phyloP scores from a whole-genome alignment of 768 basidiomycete species.

The Pleurotus eryngii region DNA sequence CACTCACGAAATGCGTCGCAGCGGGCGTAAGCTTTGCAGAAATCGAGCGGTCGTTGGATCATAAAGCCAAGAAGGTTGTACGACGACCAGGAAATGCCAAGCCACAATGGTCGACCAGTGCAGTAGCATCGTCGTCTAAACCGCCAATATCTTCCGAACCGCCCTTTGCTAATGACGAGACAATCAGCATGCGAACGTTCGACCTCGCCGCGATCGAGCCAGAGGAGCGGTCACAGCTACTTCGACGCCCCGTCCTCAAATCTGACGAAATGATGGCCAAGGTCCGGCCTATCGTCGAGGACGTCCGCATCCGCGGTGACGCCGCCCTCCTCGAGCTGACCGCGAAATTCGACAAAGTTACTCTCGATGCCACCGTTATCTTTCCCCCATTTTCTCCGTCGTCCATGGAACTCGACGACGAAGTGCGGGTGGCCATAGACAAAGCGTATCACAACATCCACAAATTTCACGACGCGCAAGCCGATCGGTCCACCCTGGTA shows the following conservation, averaged over 20 bases:
- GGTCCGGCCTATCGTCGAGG: slow-evolving; percentile 91
- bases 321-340: slow-evolving; percentile 83
- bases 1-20: slow-evolving; percentile 78
- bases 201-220: slow-evolving; percentile 48
- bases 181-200: slow-evolving; percentile 78
- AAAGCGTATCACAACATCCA: slow-evolving; percentile 87
- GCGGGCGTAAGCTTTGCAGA: slow-evolving; percentile 81
- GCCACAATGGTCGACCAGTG: slow-evolving; percentile 59
- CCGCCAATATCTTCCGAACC: slow-evolving; percentile 16
- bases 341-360: slow-evolving; percentile 87
- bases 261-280: slow-evolving; percentile 87
- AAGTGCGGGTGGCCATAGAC: slow-evolving; percentile 81
- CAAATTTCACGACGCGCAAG: slow-evolving; percentile 89
- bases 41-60: slow-evolving; percentile 79
- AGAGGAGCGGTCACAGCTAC: slow-evolving; percentile 61
- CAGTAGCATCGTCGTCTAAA: slow-evolving; percentile 26
- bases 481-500: slow-evolving; percentile 57
- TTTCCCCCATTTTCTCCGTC: slow-evolving; percentile 76
- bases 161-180: slow-evolving; percentile 26
- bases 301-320: slow-evolving; percentile 83
- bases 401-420: slow-evolving; percentile 54
- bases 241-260: slow-evolving; percentile 87
- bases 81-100: slow-evolving; percentile 92
- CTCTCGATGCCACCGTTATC: slow-evolving; percentile 65
- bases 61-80: slow-evolving; percentile 82